Evolutionary conservation across 2,329 filamentous ascomycete genomes (phyloP).

Genomic region (Cryphonectria naterciae): DNA sequence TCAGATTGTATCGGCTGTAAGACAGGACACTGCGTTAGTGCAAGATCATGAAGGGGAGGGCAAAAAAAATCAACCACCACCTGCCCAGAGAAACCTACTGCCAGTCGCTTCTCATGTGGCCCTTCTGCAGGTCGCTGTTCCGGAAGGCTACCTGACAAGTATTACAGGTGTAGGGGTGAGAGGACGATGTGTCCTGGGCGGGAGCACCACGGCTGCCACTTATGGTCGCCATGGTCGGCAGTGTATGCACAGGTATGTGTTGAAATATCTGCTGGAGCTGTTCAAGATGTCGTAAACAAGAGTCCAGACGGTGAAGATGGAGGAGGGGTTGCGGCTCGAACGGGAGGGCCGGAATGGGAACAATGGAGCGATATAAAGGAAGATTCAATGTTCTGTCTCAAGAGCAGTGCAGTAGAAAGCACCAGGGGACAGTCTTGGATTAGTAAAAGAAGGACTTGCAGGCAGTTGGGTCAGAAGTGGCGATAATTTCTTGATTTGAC

Average conservation of each 20-base stretch:
- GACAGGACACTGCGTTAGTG: background rate
- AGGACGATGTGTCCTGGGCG: conserved; percentile 44
- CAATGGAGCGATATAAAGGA: background rate
- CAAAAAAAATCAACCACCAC: conserved; percentile 34
- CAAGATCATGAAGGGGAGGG: background rate
- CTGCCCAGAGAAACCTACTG: conserved; percentile 64
- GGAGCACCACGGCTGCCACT: conserved; percentile 41
- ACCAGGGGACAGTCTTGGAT: conserved; percentile 11
- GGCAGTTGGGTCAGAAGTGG: conserved; percentile 14
- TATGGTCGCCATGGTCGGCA: conserved; percentile 54
- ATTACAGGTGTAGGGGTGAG: conserved; percentile 96
- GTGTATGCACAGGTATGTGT: background rate
- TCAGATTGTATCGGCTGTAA: conserved; percentile 87
- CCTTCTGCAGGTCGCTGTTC: conserved; percentile 88
- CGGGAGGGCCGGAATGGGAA: background rate
- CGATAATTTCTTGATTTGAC: conserved; percentile 26
- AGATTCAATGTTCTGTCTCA: background rate
- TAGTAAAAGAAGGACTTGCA: conserved; percentile 20
- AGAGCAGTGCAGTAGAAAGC: background rate
- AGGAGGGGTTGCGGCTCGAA: conserved; percentile 8
- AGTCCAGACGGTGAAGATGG: background rate
- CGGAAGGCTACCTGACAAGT: conserved; percentile 97
- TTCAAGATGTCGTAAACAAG: background rate
- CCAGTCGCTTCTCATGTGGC: conserved; percentile 98
- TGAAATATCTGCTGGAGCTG: background rate